phyloP scores from a whole-genome alignment of 371 early-diverging fungal species.

The Encephalitozoon intestinalis region DNA sequence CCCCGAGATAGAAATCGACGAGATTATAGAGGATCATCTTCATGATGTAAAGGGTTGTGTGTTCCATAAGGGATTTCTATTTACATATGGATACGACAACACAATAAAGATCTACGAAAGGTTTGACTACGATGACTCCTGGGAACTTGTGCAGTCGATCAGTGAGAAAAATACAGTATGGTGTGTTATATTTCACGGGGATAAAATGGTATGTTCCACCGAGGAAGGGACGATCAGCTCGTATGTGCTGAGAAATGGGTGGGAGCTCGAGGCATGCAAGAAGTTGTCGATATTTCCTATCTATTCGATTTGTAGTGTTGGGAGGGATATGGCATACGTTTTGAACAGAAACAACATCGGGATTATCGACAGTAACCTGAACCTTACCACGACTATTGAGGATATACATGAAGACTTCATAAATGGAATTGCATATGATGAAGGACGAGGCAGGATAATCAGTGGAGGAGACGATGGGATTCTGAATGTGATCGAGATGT shows the following conservation, averaged over 20 bases:
- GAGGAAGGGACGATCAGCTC: slow-evolving; percentile 40
- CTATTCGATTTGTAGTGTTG: neutral
- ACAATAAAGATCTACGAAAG: slow-evolving; percentile 52
- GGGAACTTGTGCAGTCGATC: slow-evolving; percentile 46
- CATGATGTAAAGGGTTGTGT: slow-evolving; percentile 56
- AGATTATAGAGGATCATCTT: slow-evolving; percentile 56
- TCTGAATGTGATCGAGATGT: neutral
- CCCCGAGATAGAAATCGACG: slow-evolving; percentile 42
- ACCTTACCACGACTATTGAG: neutral
- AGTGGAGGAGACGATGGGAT: slow-evolving; percentile 26
- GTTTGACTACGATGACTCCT: slow-evolving; percentile 27
- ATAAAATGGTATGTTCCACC: slow-evolving; percentile 23
- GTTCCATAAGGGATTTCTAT: slow-evolving; percentile 36
- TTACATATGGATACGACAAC: slow-evolving; percentile 54
- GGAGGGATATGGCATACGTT: neutral
- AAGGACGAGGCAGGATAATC: neutral
- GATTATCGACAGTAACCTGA: slow-evolving; percentile 6
- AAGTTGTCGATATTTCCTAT: slow-evolving; percentile 32
- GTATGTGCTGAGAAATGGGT: slow-evolving; percentile 33
- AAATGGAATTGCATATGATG: slow-evolving; percentile 19
- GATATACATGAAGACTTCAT: slow-evolving; percentile 13
- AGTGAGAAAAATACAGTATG: slow-evolving; percentile 43
- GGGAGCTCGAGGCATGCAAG: neutral
- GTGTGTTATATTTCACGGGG: slow-evolving; percentile 25
- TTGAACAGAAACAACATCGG: slow-evolving; percentile 14